phyloP scores from a whole-genome alignment of 768 basidiomycete species.

The Suillus occidentalis region DNA sequence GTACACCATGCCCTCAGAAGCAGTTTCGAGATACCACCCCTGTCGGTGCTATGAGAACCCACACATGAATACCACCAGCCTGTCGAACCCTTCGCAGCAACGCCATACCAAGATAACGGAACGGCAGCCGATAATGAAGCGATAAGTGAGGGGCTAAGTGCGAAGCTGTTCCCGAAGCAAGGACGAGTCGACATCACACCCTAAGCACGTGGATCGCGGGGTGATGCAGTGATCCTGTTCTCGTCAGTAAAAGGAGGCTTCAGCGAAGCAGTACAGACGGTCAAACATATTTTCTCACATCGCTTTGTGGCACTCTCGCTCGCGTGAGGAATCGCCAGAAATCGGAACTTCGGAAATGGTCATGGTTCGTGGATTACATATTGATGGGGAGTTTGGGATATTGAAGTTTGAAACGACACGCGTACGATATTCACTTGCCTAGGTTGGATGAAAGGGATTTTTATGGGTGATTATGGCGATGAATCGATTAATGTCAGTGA shows the following conservation, averaged over 20 bases:
- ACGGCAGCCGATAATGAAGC: constrained; percentile 1
- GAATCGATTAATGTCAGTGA: neutral
- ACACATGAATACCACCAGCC: neutral
- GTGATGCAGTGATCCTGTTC: neutral
- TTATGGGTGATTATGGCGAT: neutral
- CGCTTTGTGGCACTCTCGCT: neutral
- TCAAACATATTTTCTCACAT: neutral
- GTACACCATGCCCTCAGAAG: neutral
- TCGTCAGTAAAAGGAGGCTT: neutral
- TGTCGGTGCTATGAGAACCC: neutral
- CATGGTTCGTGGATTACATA: constrained; percentile 1
- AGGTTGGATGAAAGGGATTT: neutral
- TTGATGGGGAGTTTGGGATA: neutral
- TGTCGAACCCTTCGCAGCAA: constrained; percentile 1
- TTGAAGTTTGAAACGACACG: neutral
- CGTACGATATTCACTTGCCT: neutral
- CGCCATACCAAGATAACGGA: neutral
- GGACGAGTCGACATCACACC: neutral
- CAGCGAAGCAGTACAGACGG: neutral
- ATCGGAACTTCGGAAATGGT: constrained; percentile 1
- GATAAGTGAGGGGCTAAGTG: constrained; percentile 4
- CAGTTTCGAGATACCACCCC: constrained; percentile 1
- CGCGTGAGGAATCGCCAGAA: neutral
- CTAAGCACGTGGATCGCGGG: constrained; percentile 1
- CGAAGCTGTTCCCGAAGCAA: neutral